Base-by-base conservation (phyloP, 441 rosid genomes). In the Gossypium lobatum region DNA sequence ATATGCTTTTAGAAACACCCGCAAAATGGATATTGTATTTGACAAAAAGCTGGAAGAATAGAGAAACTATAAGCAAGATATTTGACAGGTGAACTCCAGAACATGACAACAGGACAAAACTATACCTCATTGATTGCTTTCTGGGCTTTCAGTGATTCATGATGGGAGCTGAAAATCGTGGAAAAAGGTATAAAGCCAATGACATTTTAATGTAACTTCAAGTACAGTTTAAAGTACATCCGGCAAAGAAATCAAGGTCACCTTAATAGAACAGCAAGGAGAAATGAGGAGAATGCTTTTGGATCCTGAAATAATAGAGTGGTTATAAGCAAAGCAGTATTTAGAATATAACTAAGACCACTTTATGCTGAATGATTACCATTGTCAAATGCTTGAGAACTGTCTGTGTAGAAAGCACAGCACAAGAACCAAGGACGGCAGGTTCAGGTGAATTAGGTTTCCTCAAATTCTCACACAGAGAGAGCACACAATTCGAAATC, bases 261-360 rank as follows among this genome's bases (percentile, higher is more conserved):
- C 99, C 99, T 96, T 80, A 95, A 92, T 76, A 96, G 95, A 81
- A 96, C 84, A 63, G 95, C 98, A 61, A 87, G 88, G 73, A 96
- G 88, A 88, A 93, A 93, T 60, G 91, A 83, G 71, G 91, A 85
- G 75, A 92, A 89, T 70, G 98, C 82, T 80, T 88, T 86, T 72
- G 89, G 86, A 87, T 96, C 98, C 99, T 96, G 86, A 76, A 86
- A 79, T 71, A 71, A 73, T 79, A 83, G 73, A 75, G 76, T 54
- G 82, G 23, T 78, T 70, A 75, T 83, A 70, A 86, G 84, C 64
- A 75, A 78, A 70, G 54, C 18, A 18, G 13, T 54, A 62, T 61
- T 63, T 26, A 69, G 50, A 54, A 65, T 62, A 64, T 61, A 31
- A 66, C 50, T 76, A 73, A 48, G 67, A 78, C 71, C 34, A 82